Evolutionary conservation across 2,329 filamentous ascomycete genomes (phyloP), one percentile per base, ranked within the genome.

Genomic region (Venturia carpophila): DNA sequence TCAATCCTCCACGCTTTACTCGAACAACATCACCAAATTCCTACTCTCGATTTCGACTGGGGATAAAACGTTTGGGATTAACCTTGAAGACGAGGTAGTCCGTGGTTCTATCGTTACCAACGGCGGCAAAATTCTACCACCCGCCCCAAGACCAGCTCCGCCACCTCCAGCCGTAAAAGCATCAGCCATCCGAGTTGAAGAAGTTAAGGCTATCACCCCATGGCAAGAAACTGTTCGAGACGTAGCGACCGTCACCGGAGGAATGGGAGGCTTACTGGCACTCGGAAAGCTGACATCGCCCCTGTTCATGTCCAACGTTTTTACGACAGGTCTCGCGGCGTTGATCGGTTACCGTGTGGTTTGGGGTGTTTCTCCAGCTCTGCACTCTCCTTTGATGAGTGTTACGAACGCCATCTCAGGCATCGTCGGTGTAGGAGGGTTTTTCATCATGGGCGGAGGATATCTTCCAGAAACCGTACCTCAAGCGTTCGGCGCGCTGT

Each of bases 341-440:
- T 79, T 96, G 37, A 91, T 96, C 68, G 92, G 91, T 9, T 96
- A 96, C 72, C 85, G 91, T 61, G 90, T 90, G 6, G 90, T 96
- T 30, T 96, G 91, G 91, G 91, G 91, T 64, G 91, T 96, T 15
- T 79, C 81, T 0, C 91, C 91, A 9, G 90, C 91, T 43, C 80
- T 96, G 5, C 92, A 96, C 74, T 93, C 90, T 1, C 92, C 91
- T 1, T 79, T 96, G 5, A 96, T 96, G 92, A 92, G 89, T 69
- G 91, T 95, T 43, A 96, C 92, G 9, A 96, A 96, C 73, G 92
- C 92, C 37, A 96, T 96, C 70, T 94, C 90, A 41, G 91, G 88
- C 75, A 78, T 96, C 88, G 92, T 96, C 39, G 92, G 91, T 66
- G 83, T 96, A 67, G 92, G 91, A 37, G 91, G 92, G 15, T 82